phyloP scores from a whole-genome alignment of 2,329 filamentous ascomycete species.

The Aspergillus oerlinghausenensis region DNA sequence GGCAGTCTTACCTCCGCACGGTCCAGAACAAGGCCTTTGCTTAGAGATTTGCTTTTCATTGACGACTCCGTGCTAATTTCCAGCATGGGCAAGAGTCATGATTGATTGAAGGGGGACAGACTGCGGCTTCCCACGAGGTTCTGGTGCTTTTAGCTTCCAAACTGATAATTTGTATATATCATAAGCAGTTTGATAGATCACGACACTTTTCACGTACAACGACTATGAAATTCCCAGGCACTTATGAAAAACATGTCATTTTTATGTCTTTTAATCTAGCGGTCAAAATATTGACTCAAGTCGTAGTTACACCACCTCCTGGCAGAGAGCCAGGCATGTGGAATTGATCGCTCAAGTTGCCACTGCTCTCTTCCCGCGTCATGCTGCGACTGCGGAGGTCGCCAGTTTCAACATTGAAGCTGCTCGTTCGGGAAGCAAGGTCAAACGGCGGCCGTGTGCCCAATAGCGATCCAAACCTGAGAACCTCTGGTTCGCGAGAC shows the following conservation, averaged over 20 bases:
- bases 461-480: conserved; percentile 30
- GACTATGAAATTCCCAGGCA: background rate
- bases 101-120: conserved; percentile 2
- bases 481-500: conserved; percentile 26
- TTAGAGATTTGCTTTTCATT: conserved; percentile 15
- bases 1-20: conserved; percentile 67
- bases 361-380: conserved; percentile 27
- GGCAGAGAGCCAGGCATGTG: conserved; percentile 40
- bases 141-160: background rate
- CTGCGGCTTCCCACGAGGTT: too few species aligned
- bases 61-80: conserved; percentile 5
- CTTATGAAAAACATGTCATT: background rate
- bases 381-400: conserved; percentile 29
- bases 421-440: conserved; percentile 29
- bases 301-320: conserved; percentile 15
- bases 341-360: conserved; percentile 29
- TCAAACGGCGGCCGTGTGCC: conserved; percentile 27
- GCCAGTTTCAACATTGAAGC: conserved; percentile 31
- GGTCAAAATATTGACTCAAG: conserved; percentile 7
- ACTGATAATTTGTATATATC: conserved; percentile 16
- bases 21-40: conserved; percentile 21
- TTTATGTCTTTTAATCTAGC: background rate
- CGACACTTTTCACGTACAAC: background rate
- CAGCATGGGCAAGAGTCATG: conserved; percentile 7
- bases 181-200: conserved; percentile 10